These are phyloP conservation scores for Kodamaea ohmeri DNA, from an alignment of 1,139 yeast species.

Conservation along the genomic window DNA sequence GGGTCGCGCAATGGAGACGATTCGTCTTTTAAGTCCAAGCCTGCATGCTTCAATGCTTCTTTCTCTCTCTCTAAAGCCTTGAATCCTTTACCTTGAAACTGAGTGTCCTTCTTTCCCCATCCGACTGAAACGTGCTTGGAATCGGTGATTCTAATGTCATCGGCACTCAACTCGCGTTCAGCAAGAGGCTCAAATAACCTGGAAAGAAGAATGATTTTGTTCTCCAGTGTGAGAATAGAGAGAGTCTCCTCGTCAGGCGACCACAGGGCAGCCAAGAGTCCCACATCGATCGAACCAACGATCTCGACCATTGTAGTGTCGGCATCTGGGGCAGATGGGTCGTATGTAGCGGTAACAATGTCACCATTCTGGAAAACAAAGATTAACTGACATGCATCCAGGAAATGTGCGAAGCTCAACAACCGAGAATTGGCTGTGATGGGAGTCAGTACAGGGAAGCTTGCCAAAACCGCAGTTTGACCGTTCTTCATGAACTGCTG, in stretches of 20 bases:
- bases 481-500: slow-evolving; percentile 61
- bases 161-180: slow-evolving; percentile 56
- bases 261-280: slow-evolving; percentile 77
- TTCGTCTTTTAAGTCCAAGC: slow-evolving; percentile 51
- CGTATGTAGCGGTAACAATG: slow-evolving; percentile 65
- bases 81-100: slow-evolving; percentile 92
- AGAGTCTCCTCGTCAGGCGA: slow-evolving; percentile 89
- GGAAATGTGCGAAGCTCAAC: slow-evolving; percentile 60
- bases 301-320: slow-evolving; percentile 62
- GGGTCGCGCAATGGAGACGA: slow-evolving; percentile 76
- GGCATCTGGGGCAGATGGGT: slow-evolving; percentile 45
- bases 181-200: slow-evolving; percentile 77
- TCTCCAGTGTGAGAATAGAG: slow-evolving; percentile 62
- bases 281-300: slow-evolving; percentile 82
- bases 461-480: slow-evolving; percentile 49
- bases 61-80: slow-evolving; percentile 63
- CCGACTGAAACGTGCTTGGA: slow-evolving; percentile 94
- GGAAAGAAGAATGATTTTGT: slow-evolving; percentile 64
- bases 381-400: slow-evolving; percentile 59
- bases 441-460: slow-evolving; percentile 44
- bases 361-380: slow-evolving; percentile 68
- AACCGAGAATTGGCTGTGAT: slow-evolving; percentile 26
- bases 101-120: slow-evolving; percentile 98
- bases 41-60: slow-evolving; percentile 62
- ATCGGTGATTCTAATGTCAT: slow-evolving; percentile 58